Conservation (phyloP, 1,284 basidiomycete genomes). For the Macrocystidia cucumis region DNA sequence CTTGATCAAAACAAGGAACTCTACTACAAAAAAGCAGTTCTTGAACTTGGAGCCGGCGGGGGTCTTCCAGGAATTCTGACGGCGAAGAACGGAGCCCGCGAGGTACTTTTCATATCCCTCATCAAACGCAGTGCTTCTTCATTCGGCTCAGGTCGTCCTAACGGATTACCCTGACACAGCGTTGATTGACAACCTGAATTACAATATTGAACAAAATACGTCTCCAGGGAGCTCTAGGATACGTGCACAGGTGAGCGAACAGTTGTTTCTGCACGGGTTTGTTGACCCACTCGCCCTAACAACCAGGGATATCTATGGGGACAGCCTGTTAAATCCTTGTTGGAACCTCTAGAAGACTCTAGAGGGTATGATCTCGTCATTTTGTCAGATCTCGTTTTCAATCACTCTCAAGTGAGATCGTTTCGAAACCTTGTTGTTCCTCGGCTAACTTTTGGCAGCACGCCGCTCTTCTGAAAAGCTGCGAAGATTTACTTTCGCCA, state of each 20-base stretch:
- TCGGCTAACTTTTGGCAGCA: conserved; percentile 41
- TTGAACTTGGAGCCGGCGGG: conserved; percentile 93
- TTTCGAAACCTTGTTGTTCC: not conserved
- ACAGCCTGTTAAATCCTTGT: conserved; percentile 46
- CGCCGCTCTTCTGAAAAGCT: conserved; percentile 74
- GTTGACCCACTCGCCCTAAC: too few species aligned
- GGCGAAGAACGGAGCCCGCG: conserved; percentile 58
- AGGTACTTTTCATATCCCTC: conserved; percentile 26
- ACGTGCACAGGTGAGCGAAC: conserved; percentile 38
- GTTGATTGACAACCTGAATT: conserved; percentile 73
- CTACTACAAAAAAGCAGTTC: conserved; percentile 40
- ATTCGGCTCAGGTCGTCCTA: conserved; percentile 60
- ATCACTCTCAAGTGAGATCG: conserved; percentile 65
- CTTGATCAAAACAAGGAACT: conserved; percentile 51
- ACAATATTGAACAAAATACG: conserved; percentile 66
- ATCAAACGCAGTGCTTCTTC: not conserved
- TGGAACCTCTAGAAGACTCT: conserved; percentile 27
- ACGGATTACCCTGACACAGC: conserved; percentile 89
- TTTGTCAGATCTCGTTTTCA: conserved; percentile 89
- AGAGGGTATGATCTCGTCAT: conserved; percentile 74
- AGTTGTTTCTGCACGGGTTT: conserved; percentile 1
- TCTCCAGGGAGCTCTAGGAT: conserved; percentile 22
- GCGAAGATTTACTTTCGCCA: conserved; percentile 39
- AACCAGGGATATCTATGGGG: conserved; percentile 89
- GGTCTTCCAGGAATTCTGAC: conserved; percentile 80